Percentiles rank a stretch among this genome's conserved stretches.
Conservation (phyloP, 2,329 filamentous ascomycete species). For the Akanthomyces lecanii region DNA sequence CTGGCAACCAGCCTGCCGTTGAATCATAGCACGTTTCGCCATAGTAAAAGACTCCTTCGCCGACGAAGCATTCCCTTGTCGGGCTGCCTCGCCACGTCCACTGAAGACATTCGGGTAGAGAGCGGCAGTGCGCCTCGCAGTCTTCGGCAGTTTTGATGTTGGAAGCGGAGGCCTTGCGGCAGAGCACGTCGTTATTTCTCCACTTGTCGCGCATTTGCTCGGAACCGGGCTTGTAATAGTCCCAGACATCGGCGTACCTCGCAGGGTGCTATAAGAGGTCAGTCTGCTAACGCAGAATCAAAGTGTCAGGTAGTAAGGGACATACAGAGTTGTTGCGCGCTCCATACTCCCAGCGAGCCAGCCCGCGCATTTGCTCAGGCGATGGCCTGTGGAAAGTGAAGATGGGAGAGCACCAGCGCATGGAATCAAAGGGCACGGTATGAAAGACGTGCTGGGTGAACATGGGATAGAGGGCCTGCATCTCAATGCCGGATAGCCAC, state of each 20-base stretch:
- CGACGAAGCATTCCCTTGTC: slow-evolving; percentile 5
- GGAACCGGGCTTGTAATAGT: slow-evolving; percentile 12
- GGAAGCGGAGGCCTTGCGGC: not conserved
- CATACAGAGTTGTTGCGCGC: slow-evolving; percentile 10
- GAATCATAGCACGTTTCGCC: not conserved
- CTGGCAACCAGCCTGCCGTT: slow-evolving; percentile 7
- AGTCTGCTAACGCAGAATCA: not conserved
- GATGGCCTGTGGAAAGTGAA: slow-evolving; percentile 19
- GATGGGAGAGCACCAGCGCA: slow-evolving; percentile 19
- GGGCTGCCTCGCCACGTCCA: slow-evolving; percentile 12
- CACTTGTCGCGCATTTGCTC: slow-evolving; percentile 12
- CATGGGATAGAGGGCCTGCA: slow-evolving; percentile 19
- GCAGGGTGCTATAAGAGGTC: slow-evolving; percentile 21
- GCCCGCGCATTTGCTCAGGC: slow-evolving; percentile 15
- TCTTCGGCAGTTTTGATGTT: slow-evolving; percentile 1
- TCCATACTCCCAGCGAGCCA: slow-evolving; percentile 19
- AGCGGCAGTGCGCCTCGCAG: slow-evolving; percentile 11
- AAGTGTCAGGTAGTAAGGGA: not conserved
- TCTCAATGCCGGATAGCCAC: slow-evolving; percentile 12
- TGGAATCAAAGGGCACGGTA: slow-evolving; percentile 13
- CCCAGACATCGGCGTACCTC: slow-evolving; percentile 14
- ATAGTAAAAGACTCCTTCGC: slow-evolving; percentile 8
- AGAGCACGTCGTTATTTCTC: slow-evolving; percentile 15
- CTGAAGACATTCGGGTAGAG: slow-evolving; percentile 5
- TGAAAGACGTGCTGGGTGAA: slow-evolving; percentile 17